Base-by-base conservation (phyloP, 176 grass and related monocot species). In the Phoenix dactylifera region DNA sequence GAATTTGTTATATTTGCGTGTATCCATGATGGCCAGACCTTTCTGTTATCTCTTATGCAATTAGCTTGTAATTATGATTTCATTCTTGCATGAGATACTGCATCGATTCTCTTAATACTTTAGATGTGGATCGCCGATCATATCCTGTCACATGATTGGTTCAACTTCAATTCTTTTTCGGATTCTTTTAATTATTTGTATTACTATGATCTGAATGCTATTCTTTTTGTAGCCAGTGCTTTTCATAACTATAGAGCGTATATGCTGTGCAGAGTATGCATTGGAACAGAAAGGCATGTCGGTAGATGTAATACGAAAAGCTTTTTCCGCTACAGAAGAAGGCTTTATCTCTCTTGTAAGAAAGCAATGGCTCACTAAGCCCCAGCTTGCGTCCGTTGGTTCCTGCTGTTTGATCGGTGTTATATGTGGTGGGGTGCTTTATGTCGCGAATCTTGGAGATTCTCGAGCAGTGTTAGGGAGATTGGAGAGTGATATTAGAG, bases 321-420 rank as follows among this genome's bases (percentile, higher is more conserved):
- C 89, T 55, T 88, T 82, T 30, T 74, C 54, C 52, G 89, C 71
- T 7, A 93, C 89, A 5, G 89, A 93, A 66, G 89, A 93, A 77
- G 89, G 84, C 22, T 93, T 93, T 51, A 18, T 76, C 50, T 81
- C 84, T 80, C n/a, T 82, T 44, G 89, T 95, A 32, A 83, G 81
- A 50, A 80, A 55, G 48, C 85, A 95, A 57, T 95, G 89, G 89
- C 72, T 64, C 2, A 2, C 75, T 23, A 89, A 75, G 19, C 89
- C 89, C 55, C 85, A 89, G 23, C 79, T 95, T 64, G 89, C 89
- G 5, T 78, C 89, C 3, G 89, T 95, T n/a, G 89, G 89, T 26
- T 95, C 89, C 61, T 95, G 89, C 74, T 95, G 89, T 61, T 70
- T 95, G 9, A 74, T 89, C 55, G 81, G 85, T 18, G 70, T 85